Base-by-base conservation (phyloP, 2,329 filamentous ascomycete species). In the Rhexocercosporidium sp. region DNA sequence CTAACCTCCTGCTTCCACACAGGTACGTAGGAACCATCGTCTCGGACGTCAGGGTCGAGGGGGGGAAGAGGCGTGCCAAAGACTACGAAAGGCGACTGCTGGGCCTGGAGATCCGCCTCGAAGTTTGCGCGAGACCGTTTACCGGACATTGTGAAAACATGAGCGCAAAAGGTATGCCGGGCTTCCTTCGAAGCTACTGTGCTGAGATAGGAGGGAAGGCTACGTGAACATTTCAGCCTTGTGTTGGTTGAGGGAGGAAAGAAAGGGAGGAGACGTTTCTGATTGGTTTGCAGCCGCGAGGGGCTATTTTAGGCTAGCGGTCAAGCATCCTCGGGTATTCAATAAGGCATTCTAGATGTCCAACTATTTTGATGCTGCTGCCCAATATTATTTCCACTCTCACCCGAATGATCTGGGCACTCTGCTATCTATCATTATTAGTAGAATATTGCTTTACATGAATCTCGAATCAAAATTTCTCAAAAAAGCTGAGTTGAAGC, bases 1-100 rank as follows among this genome's bases (percentile, higher is more conserved):
- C 91, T 92, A 78, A 97, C 94, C 77, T 97, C 95, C 83, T 99
- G 96, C 82, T 98, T 97, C 94, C 96, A 98, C n/a, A 97, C 81
- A 0, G 96, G 96, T 18, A 97, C 88, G 77, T 94, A 98, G 47
- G 92, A 93, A 69, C 94, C 95, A 82, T 97, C 93, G 78, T 98
- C 94, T 74, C 93, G 90, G 44, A 87, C 84, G 22, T 93, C 87
- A 59, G 90, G 85, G 75, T 97, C 93, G 68, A 88, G 82, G 3
- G 92, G 88, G 0, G 94, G 94, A 18, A 99, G 85, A 9, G 94
- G 90, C 2, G 93, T 97, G 77, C 96, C 96, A 78, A 91, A 97
- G 65, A 91, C 77, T 65, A 91, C 92, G 79, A 89, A 97, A 0
- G 92, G 90, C 16, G 92, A 90, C 76, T 90, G 86, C 66, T 88